Conservation (phyloP, 306 rosid genomes). For the Inga oerstediana region DNA sequence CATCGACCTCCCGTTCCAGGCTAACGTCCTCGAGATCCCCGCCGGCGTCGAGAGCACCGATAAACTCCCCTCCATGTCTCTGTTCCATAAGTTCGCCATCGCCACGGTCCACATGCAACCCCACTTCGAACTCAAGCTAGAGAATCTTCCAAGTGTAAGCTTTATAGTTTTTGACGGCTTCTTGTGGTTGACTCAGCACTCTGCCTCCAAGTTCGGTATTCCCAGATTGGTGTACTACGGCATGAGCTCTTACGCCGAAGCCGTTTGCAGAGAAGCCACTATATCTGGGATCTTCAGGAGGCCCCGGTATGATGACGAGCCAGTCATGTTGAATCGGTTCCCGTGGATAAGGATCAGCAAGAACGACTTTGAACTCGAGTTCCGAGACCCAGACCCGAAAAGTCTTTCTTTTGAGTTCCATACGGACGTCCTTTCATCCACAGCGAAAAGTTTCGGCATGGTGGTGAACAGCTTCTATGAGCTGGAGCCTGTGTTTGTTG, state of each 20-base stretch:
- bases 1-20: constrained; percentile 40
- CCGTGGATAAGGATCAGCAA: constrained; percentile 42
- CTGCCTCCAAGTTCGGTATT: constrained; percentile 43
- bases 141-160: constrained; percentile 35
- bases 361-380: constrained; percentile 13
- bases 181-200: constrained; percentile 61
- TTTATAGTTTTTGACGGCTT: constrained; percentile 56
- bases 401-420: not conserved
- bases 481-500: constrained; percentile 45
- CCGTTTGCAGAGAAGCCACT: not conserved
- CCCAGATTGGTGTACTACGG: constrained; percentile 43
- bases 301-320: constrained; percentile 2
- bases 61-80: constrained; percentile 36
- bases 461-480: constrained; percentile 46
- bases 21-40: constrained; percentile 37
- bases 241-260: not conserved
- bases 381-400: not conserved
- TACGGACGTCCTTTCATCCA: not conserved
- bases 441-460: constrained; percentile 28
- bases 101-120: constrained; percentile 43
- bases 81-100: constrained; percentile 32
- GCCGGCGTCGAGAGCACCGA: constrained; percentile 48
- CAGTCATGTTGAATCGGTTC: constrained; percentile 26
- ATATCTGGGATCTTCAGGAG: not conserved
- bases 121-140: constrained; percentile 42